A percentile compares a stretch with the other conserved stretches of the same genome.
phyloP scores from a whole-genome alignment of 2,329 filamentous ascomycete species.

The Fusarium goolgardi region DNA sequence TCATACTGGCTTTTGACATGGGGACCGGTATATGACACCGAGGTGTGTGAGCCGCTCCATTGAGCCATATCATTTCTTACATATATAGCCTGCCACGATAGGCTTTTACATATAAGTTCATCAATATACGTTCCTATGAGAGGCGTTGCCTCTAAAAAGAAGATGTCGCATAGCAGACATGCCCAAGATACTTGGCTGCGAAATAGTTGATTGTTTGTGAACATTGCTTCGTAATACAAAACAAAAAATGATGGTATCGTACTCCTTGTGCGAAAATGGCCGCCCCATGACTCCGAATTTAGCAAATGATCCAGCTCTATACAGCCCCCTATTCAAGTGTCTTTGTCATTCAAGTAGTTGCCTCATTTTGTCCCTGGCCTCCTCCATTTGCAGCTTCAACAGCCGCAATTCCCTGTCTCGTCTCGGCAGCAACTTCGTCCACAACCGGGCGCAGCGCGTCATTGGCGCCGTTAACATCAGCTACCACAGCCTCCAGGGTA shows the following conservation, averaged over 20 bases:
- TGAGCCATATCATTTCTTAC: slow-evolving; percentile 19
- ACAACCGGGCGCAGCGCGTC: slow-evolving; percentile 60
- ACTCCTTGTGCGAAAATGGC: slow-evolving; percentile 4
- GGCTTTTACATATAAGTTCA: slow-evolving; percentile 7
- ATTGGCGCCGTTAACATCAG: slow-evolving; percentile 66
- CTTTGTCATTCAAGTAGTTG: not conserved
- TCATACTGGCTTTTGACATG: slow-evolving; percentile 11
- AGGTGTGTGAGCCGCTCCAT: slow-evolving; percentile 1
- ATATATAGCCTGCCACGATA: slow-evolving; percentile 15
- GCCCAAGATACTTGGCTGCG: not conserved
- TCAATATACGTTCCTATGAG: slow-evolving; percentile 4
- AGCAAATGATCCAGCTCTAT: not conserved
- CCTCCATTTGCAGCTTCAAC: slow-evolving; percentile 33
- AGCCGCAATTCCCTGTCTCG: slow-evolving; percentile 51
- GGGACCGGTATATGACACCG: slow-evolving; percentile 8
- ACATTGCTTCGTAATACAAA: slow-evolving; percentile 26
- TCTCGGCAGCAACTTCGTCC: slow-evolving; percentile 63
- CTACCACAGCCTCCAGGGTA: slow-evolving; percentile 62
- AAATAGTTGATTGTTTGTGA: not conserved
- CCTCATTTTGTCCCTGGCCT: slow-evolving; percentile 11
- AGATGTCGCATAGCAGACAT: slow-evolving; percentile 6
- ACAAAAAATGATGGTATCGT: slow-evolving; percentile 32
- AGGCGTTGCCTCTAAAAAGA: slow-evolving; percentile 25
- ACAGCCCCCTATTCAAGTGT: not conserved
- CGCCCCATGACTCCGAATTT: slow-evolving; percentile 10